Percentiles rank a stretch among this genome's conserved stretches.
phyloP scores from a whole-genome alignment of 768 basidiomycete species.

The Auriscalpium orientale region DNA sequence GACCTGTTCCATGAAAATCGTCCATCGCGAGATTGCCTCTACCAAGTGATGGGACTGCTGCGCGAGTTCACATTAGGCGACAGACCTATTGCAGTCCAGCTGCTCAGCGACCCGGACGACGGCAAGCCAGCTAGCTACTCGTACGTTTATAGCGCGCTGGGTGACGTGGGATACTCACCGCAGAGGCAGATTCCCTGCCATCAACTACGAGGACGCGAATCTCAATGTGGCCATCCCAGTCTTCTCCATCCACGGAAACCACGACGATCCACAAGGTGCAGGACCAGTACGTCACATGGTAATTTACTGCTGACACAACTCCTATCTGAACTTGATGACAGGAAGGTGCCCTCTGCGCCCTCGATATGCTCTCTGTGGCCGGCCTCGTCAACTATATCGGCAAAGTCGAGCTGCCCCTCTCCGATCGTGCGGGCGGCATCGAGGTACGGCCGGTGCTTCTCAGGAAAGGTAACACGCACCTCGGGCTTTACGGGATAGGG shows the following conservation, averaged over 20 bases:
- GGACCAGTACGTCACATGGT: constrained; percentile 55
- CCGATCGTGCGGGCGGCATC: constrained; percentile 72
- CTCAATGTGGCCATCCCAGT: constrained; percentile 94
- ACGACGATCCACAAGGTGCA: constrained; percentile 97
- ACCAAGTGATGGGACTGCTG: constrained; percentile 81
- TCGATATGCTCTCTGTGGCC: constrained; percentile 89
- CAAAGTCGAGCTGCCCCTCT: constrained; percentile 80
- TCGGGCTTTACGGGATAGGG: constrained; percentile 94
- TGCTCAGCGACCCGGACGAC: constrained; percentile 88
- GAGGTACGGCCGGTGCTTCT: constrained; percentile 86
- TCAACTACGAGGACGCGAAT: constrained; percentile 97
- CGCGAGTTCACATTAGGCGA: constrained; percentile 88
- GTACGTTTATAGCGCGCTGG: constrained; percentile 37
- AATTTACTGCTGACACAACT: neutral
- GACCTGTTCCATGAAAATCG: constrained; percentile 98
- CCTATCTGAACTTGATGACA: constrained; percentile 22
- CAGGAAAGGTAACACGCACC: constrained; percentile 73
- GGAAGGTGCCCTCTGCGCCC: constrained; percentile 93
- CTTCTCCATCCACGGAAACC: constrained; percentile 98
- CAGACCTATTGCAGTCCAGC: constrained; percentile 82
- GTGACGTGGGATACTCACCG: neutral
- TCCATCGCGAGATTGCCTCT: constrained; percentile 84
- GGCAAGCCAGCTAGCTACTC: constrained; percentile 80
- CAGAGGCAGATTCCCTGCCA: constrained; percentile 73
- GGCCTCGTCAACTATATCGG: constrained; percentile 98